Evolutionary conservation across 2,329 filamentous ascomycete species (phyloP), one percentile per base, ranked within the genome.

Genomic region (Diaporthe caulivora): DNA sequence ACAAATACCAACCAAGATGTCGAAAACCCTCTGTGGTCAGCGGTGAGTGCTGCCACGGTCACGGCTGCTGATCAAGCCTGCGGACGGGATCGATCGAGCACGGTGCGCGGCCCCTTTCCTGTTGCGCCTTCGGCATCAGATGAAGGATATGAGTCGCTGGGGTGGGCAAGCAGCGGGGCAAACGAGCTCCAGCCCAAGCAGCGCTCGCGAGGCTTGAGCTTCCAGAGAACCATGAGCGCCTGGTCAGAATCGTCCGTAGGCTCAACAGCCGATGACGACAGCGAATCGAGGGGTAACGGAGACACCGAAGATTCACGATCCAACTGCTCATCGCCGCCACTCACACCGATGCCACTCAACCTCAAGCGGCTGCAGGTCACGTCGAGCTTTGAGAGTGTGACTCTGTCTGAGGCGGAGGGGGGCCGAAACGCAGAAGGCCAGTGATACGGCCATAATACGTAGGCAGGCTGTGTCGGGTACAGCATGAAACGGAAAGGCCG

Each of bases 71-170:
- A 71, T 17, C 55, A 53, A 7, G 29, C 44, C 17, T 53, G 24
- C 7, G 24, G 44, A 21, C 31, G 69, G 44, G 69, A 71, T 6
- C 31, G 69, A 6, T 71, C 69, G 7, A 26, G 44, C 18, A 71
- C 69, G 6, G 55, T 62, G 24, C 69, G 69, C 7, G 69, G 55
- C 1, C 69, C 55, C 0, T 29, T 71, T 13, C 69, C 55, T 6
- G 47, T 21, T 15, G 69, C 47, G 3, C 69, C 69, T 1, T 71
- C 69, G 11, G 69, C 57, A 11, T 71, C 69, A 44, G 69, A 71
- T 34, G 69, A 71, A 34, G 69, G 69, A 8, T 71, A 71, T 31
- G 69, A 71, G 44, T 71, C 69, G 3, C 49, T 71, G 69, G 55
- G 69, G 9, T 60, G 69, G 69, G n/a, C 47, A 18, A 71, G 69